These are phyloP conservation scores for Bisporella sp. DNA, from an alignment of 2,329 filamentous ascomycete genomes.

Conservation along the genomic window DNA sequence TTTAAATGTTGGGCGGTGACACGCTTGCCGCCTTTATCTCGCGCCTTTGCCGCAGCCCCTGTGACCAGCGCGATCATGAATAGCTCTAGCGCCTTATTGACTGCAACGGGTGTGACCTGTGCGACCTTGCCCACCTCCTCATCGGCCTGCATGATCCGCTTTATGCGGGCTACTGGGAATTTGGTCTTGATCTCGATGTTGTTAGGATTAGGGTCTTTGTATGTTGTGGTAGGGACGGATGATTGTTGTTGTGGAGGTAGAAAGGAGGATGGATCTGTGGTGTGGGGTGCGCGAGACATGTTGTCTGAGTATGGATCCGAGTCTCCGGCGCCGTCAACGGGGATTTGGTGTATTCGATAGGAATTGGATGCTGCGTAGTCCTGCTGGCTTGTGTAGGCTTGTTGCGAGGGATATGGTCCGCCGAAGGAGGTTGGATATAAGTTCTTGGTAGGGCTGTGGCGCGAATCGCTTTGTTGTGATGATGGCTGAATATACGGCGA, in stretches of 20 bases:
- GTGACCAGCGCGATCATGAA: constrained; percentile 96
- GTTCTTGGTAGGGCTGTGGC: constrained; percentile 1
- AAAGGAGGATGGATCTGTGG: not conserved
- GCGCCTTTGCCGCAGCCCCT: constrained; percentile 79
- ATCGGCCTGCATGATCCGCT: constrained; percentile 98
- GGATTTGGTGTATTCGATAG: too few relatives aligned
- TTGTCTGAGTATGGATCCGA: too few relatives aligned
- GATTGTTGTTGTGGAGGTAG: not conserved
- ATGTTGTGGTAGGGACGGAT: constrained; percentile 22
- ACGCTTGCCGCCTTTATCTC: constrained; percentile 76
- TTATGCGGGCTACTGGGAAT: constrained; percentile 95
- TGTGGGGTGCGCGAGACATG: not conserved
- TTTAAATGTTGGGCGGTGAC: constrained; percentile 90
- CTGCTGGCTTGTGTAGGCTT: not conserved
- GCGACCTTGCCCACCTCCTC: constrained; percentile 98
- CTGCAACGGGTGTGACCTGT: constrained; percentile 92
- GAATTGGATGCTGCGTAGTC: not conserved
- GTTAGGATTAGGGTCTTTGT: constrained; percentile 37
- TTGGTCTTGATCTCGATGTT: constrained; percentile 79
- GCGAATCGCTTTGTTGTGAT: not conserved
- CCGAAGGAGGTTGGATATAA: constrained; percentile 6
- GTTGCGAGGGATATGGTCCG: not conserved
- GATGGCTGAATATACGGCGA: constrained; percentile 4
- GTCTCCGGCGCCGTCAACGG: too few relatives aligned
- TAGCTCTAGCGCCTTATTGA: constrained; percentile 88